Conservation (phyloP, 306 rosid species). For the Cicer cuneatum region DNA sequence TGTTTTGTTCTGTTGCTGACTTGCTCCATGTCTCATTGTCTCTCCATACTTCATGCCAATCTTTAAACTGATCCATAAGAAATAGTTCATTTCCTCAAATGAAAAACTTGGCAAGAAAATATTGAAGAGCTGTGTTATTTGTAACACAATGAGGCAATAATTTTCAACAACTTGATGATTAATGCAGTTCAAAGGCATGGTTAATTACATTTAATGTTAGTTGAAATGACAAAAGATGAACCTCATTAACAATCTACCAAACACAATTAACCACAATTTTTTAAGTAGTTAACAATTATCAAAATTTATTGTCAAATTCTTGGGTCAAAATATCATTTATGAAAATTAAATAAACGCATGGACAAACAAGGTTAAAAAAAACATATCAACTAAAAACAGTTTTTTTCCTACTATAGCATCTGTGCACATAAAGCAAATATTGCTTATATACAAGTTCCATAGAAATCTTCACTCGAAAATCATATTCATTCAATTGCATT, state of each 20-base stretch:
- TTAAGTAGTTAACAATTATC: no score
- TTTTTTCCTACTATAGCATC: neutral
- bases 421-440: neutral
- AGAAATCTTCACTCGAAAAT: neutral
- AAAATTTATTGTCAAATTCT: no score
- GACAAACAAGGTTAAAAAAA: neutral
- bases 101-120: neutral
- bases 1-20: neutral
- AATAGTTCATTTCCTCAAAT: neutral
- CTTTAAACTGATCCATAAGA: neutral
- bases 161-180: no score
- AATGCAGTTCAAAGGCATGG: no score
- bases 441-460: neutral
- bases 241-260: no score
- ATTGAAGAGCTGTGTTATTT: no score
- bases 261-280: no score
- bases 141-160: no score
- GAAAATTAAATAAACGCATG: neutral
- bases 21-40: slow-evolving; percentile 7
- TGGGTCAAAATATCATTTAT: no score
- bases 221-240: no score
- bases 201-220: no score
- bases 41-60: slow-evolving; percentile 9
- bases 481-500: neutral
- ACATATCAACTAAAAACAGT: neutral